Evolutionary conservation across 176 grass and related monocot genomes (phyloP), one percentile per base, ranked within the genome.

Genomic region (Bolboschoenus planiculmis): DNA sequence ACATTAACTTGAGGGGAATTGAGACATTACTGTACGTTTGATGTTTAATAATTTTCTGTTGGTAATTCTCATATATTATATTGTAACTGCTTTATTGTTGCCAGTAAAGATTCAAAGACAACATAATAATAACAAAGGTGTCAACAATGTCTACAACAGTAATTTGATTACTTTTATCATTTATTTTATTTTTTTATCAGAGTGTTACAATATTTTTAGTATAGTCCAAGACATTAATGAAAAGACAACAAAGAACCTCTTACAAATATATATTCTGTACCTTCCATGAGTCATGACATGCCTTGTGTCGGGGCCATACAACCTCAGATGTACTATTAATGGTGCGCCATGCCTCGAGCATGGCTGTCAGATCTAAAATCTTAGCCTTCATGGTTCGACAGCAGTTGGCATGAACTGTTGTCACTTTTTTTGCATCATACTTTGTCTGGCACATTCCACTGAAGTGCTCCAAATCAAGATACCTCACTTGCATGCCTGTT

Each of bases 351-450:
- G 36, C 62, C 26, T 59, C 1, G 16, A 97, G 66, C 21, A 93
- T 84, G 55, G 83, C 83, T 66, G 3, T 83, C 31, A 97, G 87
- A 33, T 97, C 91, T 34, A 84, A 81, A 39, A 93, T 56, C 89
- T 97, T 97, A 26, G 91, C 89, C 1, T 85, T 85, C 89, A 86
- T 87, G 0, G 85, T 91, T 51, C 84, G 85, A 82, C 91, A 97
- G 83, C 91, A 97, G 83, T 92, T 96, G 79, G 90, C 88, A 87
- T 96, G 88, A 81, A 96, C 93, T 47, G 90, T 92, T 80, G 87
- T 53, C 55, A 97, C 91, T 81, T 83, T 83, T 60, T 75, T 15
- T n/a, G 74, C 66, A 61, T 93, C 83, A 9, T 82, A 82, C 57
- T 86, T 86, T 71, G 90, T 86, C 79, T 93, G 85, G 60, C 91